phyloP scores from a whole-genome alignment of 257 asterid species.

The Cinchona pubescens region DNA sequence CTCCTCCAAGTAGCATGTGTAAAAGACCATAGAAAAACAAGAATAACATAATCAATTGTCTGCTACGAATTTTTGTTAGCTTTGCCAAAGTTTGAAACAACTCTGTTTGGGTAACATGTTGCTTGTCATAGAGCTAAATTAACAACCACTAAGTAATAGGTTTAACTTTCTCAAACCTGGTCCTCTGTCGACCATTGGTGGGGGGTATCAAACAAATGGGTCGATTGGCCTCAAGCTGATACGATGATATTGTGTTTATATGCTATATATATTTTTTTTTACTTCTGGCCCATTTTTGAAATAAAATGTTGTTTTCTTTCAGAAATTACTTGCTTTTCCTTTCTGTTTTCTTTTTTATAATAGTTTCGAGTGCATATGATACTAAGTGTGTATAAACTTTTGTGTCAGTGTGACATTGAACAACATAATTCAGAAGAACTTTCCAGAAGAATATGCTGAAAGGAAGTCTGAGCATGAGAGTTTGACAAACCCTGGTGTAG shows the following conservation, averaged over 20 bases:
- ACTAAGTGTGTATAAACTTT: background rate
- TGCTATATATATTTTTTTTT: background rate
- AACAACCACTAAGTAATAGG: background rate
- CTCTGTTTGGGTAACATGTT: background rate
- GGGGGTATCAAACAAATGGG: too few relatives aligned
- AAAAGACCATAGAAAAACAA: background rate
- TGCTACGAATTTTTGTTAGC: background rate
- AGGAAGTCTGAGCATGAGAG: constrained; percentile 76
- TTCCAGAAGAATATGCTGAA: constrained; percentile 86
- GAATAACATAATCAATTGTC: background rate
- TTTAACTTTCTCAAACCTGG: background rate
- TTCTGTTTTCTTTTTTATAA: background rate
- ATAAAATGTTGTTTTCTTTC: background rate
- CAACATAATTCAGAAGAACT: constrained; percentile 84
- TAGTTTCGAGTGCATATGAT: background rate
- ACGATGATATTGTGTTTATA: background rate
- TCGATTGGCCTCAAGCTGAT: background rate
- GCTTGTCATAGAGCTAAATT: background rate
- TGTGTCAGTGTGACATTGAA: constrained; percentile 83
- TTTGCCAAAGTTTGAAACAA: background rate
- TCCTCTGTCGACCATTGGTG: background rate
- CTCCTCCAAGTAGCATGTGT: background rate
- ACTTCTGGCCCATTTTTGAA: background rate
- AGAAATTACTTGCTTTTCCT: background rate
- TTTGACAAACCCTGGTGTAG: constrained; percentile 65